These are phyloP conservation scores for Ganoderma lingzhi DNA, from an alignment of 1,284 basidiomycete species.

Conservation along the genomic window DNA sequence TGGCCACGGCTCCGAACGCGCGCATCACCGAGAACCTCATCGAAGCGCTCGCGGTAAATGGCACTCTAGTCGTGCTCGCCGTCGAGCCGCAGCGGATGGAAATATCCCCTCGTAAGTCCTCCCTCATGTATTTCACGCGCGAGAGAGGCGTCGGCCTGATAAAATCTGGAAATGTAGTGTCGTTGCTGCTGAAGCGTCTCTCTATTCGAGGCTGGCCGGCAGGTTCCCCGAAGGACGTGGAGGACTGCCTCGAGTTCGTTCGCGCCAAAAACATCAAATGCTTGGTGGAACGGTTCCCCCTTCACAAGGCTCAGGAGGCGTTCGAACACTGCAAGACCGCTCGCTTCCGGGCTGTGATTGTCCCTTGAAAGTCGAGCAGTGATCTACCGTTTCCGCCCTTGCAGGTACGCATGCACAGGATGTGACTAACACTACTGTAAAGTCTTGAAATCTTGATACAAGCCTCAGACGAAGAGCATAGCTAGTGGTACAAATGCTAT, in stretches of 20 bases:
- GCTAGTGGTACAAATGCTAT: background rate
- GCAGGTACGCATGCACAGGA: background rate
- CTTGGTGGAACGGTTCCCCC: conserved; percentile 38
- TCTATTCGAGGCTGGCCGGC: conserved; percentile 37
- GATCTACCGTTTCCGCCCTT: background rate
- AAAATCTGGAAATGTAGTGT: conserved; percentile 21
- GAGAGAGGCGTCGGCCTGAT: background rate
- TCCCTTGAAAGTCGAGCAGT: conserved; percentile 28
- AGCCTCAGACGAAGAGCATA: background rate
- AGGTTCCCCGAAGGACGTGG: conserved; percentile 37
- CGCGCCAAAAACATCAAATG: conserved; percentile 34
- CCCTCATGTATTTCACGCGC: too few species aligned
- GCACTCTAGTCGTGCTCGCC: conserved; percentile 37
- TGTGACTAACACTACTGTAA: background rate
- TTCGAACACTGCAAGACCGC: conserved; percentile 36
- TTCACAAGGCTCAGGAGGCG: conserved; percentile 39
- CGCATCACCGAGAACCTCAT: conserved; percentile 32
- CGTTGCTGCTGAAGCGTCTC: conserved; percentile 35
- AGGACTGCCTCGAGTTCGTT: conserved; percentile 36
- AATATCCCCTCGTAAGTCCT: conserved; percentile 25
- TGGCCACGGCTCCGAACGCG: conserved; percentile 39
- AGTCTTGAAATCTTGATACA: background rate
- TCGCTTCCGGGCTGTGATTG: conserved; percentile 40
- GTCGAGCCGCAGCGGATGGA: conserved; percentile 32
- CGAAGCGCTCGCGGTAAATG: conserved; percentile 35